Evolutionary conservation across 2,329 filamentous ascomycete genomes (phyloP), one percentile per base, ranked within the genome.

Genomic region (Pseudogymnoascus sp.): DNA sequence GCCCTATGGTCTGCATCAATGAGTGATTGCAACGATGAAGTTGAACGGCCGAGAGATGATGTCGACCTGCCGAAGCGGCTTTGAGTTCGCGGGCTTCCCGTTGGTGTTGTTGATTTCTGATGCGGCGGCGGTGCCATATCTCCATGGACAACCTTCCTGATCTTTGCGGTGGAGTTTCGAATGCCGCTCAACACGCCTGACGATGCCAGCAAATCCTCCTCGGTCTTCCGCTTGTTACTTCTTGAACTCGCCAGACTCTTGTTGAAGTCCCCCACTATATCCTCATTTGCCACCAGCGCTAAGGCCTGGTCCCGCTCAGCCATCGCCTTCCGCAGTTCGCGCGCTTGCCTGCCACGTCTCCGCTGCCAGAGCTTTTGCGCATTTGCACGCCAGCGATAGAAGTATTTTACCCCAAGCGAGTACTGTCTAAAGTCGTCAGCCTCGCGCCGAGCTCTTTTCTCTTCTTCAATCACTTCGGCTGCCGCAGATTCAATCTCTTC

Each of bases 241-340:
- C 21, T 62, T 35, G 58, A 39, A n/a, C 35, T 39, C 58, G 58
- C 38, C 11, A 60, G 21, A n/a, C 35, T 60, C 33, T 26, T 60
- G 14, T 63, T 68, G 41, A 74, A 72, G 55, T 72, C 70, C n/a
- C 71, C 65, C 6, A 73, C 67, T n/a, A 74, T 49, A 52, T 64
- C 66, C 6, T 66, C 64, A 11, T 60, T 60, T 41, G 19, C 35
- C 33, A 21, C 38, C 12, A 19, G 21, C 12, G 35, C 38, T 7
- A n/a, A 35, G 14, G 55, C 55, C 67, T 38, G 66, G 61, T 33
- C 29, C n/a, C 60, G 66, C 62, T 73, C 68, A 5, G 70, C 71
- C 65, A 70, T 66, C 39, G 69, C 67, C 43, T 63, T 66, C 33
- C 70, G 65, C 41, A 65, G 65, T 66, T 67, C 65, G 11, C 72